Conservation (phyloP, 768 basidiomycete species). For the Cystobasidium onofrii region DNA sequence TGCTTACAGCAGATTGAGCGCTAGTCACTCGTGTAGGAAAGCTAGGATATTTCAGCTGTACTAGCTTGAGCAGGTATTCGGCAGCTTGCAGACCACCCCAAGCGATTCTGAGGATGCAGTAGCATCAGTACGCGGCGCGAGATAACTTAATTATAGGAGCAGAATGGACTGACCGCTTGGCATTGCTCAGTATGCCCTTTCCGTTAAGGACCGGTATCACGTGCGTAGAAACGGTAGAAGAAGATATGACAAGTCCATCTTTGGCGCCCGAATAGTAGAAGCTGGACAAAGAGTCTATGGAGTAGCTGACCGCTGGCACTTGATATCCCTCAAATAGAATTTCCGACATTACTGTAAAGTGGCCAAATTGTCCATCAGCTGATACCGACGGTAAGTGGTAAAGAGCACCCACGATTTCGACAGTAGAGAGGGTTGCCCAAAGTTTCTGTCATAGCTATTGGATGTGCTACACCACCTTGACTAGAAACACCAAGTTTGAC, state of each 20-base stretch:
- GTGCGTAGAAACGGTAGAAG: conserved; percentile 84
- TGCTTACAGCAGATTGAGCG: conserved; percentile 64
- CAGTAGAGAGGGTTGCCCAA: conserved; percentile 82
- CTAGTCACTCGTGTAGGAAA: conserved; percentile 78
- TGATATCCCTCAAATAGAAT: conserved; percentile 89
- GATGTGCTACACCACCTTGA: conserved; percentile 66
- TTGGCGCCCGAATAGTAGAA: conserved; percentile 62
- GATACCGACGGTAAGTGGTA: background rate
- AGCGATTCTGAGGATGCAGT: conserved; percentile 58
- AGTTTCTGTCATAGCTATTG: conserved; percentile 87
- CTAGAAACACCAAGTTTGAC: conserved; percentile 70
- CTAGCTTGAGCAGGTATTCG: conserved; percentile 83
- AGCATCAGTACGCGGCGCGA: background rate
- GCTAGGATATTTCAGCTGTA: conserved; percentile 88
- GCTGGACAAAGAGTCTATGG: conserved; percentile 82
- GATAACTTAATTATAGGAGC: too few relatives aligned
- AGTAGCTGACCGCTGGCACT: conserved; percentile 76
- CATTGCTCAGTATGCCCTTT: conserved; percentile 69
- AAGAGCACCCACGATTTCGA: conserved; percentile 59
- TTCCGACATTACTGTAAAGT: conserved; percentile 72
- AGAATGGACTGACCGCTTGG: conserved; percentile 61
- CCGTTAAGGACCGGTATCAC: conserved; percentile 80
- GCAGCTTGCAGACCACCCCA: conserved; percentile 87
- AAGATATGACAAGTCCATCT: conserved; percentile 79
- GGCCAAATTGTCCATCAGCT: background rate